Base-by-base conservation (phyloP, 1,139 yeast species). In the Candida smagusa region DNA sequence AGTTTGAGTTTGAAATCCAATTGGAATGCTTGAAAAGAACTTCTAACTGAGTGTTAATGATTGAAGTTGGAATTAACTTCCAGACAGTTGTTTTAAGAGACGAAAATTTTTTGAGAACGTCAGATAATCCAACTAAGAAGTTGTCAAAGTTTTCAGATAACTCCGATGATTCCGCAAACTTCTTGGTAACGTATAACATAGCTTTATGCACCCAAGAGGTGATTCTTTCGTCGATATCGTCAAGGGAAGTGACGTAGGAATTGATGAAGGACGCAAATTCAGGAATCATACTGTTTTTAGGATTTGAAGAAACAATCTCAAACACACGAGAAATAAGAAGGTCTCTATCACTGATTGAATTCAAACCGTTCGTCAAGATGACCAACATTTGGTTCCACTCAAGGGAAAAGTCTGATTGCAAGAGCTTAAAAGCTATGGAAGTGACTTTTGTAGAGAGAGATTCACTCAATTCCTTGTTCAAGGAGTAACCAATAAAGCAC, bases 11-110 rank as follows among this genome's bases (percentile, higher is more conserved):
- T 12, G 44, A 38, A 3, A 77, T 52, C 83, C 87, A 84, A 33
- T 60, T 53, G 7, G 56, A 47, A 25, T 68, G 70, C 4, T 63
- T 61, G 19, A 84, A 63, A 4, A 83, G 56, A 11, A 77, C 87
- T 54, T 87, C 94, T 26, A 86, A 58, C 46, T 84, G 84, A 0
- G 95, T 66, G 46, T 84, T 82, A 9, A 85, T 44, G 30, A 81
- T 63, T 5, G 68, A 53, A 5, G 58, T 50, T 2, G 83, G 74
- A 9, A 79, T 68, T 11, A 69, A 43, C 7, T 63, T 56, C 74
- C 81, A 69, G 7, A 79, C 43, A 2, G 62, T 42, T 2, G 35
- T 22, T 2, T 42, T 36, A 1, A 32, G 8, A 12, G 21, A 30
- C 4, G 53, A 45, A 24, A 52, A 43, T 22, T 37, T 38, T 30